Conservation (phyloP, 73 alveolate genomes). For the Tetrahymena malaccensis region DNA sequence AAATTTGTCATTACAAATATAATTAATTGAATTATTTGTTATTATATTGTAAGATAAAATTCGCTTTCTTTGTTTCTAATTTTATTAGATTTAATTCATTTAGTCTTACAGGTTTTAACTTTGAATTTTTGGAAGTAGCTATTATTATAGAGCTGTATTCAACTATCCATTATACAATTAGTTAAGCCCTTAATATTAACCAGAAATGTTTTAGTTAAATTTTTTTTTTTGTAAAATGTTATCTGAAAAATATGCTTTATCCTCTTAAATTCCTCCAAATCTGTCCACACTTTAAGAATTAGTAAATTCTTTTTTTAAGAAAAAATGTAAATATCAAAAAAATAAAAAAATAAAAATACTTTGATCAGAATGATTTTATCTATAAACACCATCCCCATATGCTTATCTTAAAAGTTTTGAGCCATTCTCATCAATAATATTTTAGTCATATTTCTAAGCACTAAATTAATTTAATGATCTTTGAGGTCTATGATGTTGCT, state of each 20-base stretch:
- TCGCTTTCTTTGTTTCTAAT: not conserved
- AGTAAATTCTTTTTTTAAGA: not conserved
- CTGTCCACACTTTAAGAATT: not conserved
- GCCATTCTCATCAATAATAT: not conserved
- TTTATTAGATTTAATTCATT: not conserved
- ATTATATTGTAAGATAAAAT: not conserved
- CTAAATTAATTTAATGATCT: not conserved
- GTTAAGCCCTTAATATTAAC: not conserved
- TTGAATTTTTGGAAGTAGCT: not conserved
- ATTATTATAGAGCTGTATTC: not conserved
- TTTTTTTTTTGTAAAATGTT: not conserved
- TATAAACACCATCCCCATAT: not conserved
- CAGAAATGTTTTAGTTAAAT: not conserved
- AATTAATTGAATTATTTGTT: not conserved
- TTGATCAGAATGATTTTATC: not conserved
- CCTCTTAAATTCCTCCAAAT: not conserved
- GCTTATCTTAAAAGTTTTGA: not conserved
- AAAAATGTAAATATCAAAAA: too few relatives aligned
- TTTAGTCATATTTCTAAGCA: not conserved
- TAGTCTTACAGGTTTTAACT: not conserved
- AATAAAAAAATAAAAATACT: not conserved
- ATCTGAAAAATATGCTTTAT: not conserved
- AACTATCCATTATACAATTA: not conserved
- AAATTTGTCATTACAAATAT: not conserved
- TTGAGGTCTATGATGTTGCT: not conserved